Evolutionary conservation across 495 filamentous ascomycete genomes (phyloP), one percentile per base, ranked within the genome.

Genomic region (Penicillium angulare): DNA sequence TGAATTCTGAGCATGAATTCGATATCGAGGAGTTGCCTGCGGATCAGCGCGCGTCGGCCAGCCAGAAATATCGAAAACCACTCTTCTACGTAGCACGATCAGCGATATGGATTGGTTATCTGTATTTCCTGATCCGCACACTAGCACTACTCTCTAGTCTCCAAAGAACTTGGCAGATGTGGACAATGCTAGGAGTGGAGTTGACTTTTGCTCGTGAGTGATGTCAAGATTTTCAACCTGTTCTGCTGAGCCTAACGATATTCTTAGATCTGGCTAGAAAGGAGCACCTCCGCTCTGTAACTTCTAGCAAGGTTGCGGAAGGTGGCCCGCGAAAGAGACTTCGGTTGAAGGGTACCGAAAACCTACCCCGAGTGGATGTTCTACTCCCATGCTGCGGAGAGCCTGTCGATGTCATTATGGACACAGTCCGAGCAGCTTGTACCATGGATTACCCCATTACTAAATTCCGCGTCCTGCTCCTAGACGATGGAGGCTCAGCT

Each of bases 311-410:
- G 5, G 43, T 47, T n/a, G 15, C 46, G 0, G 5, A 42, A 4
- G 39, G 40, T 15, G 35, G 34, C 1, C 47, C 55, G 2, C 53
- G 65, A 3, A 60, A 59, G 34, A 48, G 59, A 40, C 47, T 70
- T 21, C 61, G 68, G 21, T 47, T 71, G 12, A 45, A 47, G 2
- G 58, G 58, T 7, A 45, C 40, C 17, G 15, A 49, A 5, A 43
- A 57, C 32, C 48, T 73, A 0, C 76, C 79, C 13, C 61, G 59
- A 1, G 71, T 81, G 2, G 78, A 82, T 34, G 61, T 77, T 0
- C 60, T 82, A 12, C 49, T 80, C 6, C 66, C 77, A 3, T 77
- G 73, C 55, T 80, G 77, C 49, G 67, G 71, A 20, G 79, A 81
- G 53, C 64, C 71, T 12, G 49, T 74, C 18, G 73, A 79, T 16